Conservation (phyloP, 768 basidiomycete species). For the Xerocomus spinulosus region DNA sequence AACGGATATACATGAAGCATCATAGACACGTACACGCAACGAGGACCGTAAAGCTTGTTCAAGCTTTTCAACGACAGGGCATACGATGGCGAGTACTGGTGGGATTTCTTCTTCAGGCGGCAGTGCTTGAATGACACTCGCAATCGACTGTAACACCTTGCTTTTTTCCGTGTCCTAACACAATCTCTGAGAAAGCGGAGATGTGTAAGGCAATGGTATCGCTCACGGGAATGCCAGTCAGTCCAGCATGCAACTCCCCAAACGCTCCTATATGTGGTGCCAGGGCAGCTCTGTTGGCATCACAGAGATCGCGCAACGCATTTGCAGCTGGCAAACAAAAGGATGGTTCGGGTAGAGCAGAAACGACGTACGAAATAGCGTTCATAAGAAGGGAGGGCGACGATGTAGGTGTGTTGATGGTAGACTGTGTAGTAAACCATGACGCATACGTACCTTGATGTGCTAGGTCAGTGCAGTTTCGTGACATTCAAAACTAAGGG, state of each 20-base stretch:
- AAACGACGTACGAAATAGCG: conserved; percentile 63
- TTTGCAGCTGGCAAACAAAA: conserved; percentile 73
- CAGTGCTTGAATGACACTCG: conserved; percentile 89
- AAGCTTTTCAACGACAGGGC: conserved; percentile 68
- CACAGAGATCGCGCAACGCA: conserved; percentile 81
- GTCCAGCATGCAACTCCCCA: conserved; percentile 72
- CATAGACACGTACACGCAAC: conserved; percentile 39
- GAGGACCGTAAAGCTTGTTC: conserved; percentile 56
- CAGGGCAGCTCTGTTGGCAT: conserved; percentile 80
- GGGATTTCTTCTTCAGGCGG: conserved; percentile 73
- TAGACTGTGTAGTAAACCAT: conserved; percentile 63
- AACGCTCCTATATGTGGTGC: conserved; percentile 84
- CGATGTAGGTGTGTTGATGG: conserved; percentile 23
- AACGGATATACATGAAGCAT: background rate
- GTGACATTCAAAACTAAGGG: background rate
- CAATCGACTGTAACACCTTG: conserved; percentile 88
- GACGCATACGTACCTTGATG: conserved; percentile 64
- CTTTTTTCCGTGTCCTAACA: conserved; percentile 75
- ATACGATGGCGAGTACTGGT: conserved; percentile 74
- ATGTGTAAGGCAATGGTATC: background rate
- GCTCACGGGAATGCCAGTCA: conserved; percentile 70
- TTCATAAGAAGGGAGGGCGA: conserved; percentile 53
- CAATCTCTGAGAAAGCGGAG: background rate
- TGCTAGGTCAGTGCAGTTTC: background rate
- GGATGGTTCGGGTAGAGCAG: conserved; percentile 60